Conservation (phyloP, 169 alveolate genomes). For the Babesia bovis region DNA sequence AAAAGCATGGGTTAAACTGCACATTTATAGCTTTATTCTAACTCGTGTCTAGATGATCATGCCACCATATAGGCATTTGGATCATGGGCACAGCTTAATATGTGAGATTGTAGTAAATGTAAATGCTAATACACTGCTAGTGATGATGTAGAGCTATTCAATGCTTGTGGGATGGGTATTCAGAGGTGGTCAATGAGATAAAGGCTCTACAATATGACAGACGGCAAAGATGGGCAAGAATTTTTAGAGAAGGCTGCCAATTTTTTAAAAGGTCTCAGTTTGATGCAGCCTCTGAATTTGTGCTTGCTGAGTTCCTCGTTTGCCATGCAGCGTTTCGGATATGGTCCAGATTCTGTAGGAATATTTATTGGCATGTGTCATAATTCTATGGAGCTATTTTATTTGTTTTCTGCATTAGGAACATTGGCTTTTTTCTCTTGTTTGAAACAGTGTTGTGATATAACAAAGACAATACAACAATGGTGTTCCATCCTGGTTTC, state of each 20-base stretch:
- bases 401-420: constrained; percentile 18
- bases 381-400: constrained; percentile 15
- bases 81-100: not conserved
- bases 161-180: not conserved
- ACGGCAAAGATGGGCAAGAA: not conserved
- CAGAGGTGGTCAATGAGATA: not conserved
- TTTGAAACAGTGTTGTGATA: not conserved
- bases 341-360: not conserved
- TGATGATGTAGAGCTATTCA: not conserved
- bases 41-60: not conserved
- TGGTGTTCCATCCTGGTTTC: not conserved
- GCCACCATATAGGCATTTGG: not conserved
- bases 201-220: not conserved
- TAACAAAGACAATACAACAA: not conserved
- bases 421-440: not conserved
- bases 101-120: no score
- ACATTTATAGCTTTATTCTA: no score
- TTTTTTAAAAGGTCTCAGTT: constrained; percentile 10
- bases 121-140: not conserved
- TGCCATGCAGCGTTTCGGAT: constrained; percentile 35
- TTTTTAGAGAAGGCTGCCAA: not conserved
- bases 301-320: constrained; percentile 34
- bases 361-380: constrained; percentile 23
- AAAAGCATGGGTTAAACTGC: no score
- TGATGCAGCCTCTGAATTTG: constrained; percentile 23